Base-by-base conservation (phyloP, 192 early-diverging fungal species). In the Chytriomyces sp. region DNA sequence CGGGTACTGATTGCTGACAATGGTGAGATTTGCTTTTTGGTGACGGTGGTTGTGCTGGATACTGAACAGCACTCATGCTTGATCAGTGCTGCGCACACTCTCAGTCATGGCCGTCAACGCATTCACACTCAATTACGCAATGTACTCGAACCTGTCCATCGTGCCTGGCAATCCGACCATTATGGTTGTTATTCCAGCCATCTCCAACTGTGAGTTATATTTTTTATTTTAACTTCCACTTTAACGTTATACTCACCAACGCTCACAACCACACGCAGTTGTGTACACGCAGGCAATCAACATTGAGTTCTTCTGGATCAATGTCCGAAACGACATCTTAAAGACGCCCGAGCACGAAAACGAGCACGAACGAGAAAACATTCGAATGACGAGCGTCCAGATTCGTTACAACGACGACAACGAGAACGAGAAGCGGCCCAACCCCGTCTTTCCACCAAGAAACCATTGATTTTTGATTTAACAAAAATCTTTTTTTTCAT, bases 201-300 rank as follows among this genome's bases (percentile, higher is more conserved):
- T 57, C 2, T 57, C 53, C 13, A 57, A 57, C 53, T 57, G 53
- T 57, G 20, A 57, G 53, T 57, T 57, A 1, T 18, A 18, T 57
- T 57, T n/a, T n/a, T 57, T 20, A 2, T 20, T 20, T 20, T 57
- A 3, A 2, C 13, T 57, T 20, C 20, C 0, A 57, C 11, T 3
- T 57, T n/a, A n/a, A n/a, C n/a, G n/a, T n/a, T n/a, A n/a, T n/a
- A n/a, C n/a, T n/a, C n/a, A n/a, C n/a, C 1, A 0, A 2, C 1
- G 3, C 20, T 57, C 53, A n/a, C 0, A 13, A 20, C 53, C 16
- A 2, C 0, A 13, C 53, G 16, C 53, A 57, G 53, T 57, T 57
- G 53, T 57, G 53, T 57, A 57, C 53, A 57, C 53, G 20, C 53
- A 57, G 53, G 53, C 53, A n/a, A 57, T 57, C 53, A 57, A 57